Conservation (phyloP, 1,139 yeast species). For the Entelexis paramagnoliae region DNA sequence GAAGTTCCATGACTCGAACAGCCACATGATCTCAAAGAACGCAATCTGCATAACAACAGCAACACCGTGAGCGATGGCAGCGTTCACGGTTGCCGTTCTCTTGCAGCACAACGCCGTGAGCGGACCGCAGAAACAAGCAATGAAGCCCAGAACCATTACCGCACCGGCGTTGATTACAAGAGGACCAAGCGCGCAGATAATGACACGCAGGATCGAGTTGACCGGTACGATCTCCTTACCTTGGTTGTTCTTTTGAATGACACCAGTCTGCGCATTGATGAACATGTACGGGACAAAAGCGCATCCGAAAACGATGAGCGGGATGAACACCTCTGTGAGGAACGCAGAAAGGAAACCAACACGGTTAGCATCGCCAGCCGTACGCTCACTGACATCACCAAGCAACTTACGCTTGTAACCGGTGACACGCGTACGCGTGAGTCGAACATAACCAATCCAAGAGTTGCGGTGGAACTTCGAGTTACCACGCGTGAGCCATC, state of each 20-base stretch:
- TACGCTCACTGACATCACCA: slow-evolving; percentile 84
- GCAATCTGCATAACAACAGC: slow-evolving; percentile 78
- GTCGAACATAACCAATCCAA: slow-evolving; percentile 96
- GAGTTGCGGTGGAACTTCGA: slow-evolving; percentile 98
- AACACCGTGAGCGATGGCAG: slow-evolving; percentile 92
- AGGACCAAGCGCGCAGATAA: slow-evolving; percentile 86
- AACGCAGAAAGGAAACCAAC: slow-evolving; percentile 83
- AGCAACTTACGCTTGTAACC: slow-evolving; percentile 90
- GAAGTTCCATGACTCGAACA: slow-evolving; percentile 83
- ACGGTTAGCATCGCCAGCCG: slow-evolving; percentile 89
- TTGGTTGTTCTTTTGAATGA: slow-evolving; percentile 29
- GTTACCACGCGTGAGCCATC: slow-evolving; percentile 99
- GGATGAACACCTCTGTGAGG: slow-evolving; percentile 80
- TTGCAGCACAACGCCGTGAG: slow-evolving; percentile 89
- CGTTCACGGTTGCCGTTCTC: slow-evolving; percentile 94
- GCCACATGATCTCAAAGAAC: slow-evolving; percentile 95
- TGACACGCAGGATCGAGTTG: slow-evolving; percentile 74
- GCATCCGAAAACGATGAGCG: slow-evolving; percentile 77
- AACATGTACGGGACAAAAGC: slow-evolving; percentile 85
- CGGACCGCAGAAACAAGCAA: slow-evolving; percentile 98
- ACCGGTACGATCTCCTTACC: slow-evolving; percentile 42
- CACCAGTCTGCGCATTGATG: slow-evolving; percentile 97
- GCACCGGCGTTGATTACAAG: slow-evolving; percentile 79
- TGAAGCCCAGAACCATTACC: slow-evolving; percentile 49
- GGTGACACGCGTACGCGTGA: slow-evolving; percentile 91